Percentiles rank a stretch among this genome's conserved stretches.
Conservation (phyloP, 768 basidiomycete genomes). For the Fistulinella prunicolor region DNA sequence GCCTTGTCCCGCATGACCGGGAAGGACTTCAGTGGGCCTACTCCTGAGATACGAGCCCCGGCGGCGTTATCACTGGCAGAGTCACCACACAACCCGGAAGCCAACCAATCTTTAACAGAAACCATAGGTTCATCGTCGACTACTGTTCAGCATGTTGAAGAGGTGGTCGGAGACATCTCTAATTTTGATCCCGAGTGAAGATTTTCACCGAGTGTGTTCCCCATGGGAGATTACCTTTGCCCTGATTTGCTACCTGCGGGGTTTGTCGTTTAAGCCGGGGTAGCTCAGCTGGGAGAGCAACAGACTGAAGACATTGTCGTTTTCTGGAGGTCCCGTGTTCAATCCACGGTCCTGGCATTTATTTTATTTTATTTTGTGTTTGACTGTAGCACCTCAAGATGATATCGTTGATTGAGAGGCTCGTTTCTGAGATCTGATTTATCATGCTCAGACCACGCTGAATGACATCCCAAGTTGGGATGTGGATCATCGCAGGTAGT, state of each 20-base stretch:
- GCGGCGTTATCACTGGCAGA: slow-evolving; percentile 35
- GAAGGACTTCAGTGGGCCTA: slow-evolving; percentile 80
- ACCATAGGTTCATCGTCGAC: slow-evolving; percentile 34
- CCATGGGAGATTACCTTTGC: too few species aligned
- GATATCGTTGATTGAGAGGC: neutral
- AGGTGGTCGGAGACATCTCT: slow-evolving; percentile 31
- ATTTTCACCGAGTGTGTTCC: too few species aligned
- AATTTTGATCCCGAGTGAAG: slow-evolving; percentile 20
- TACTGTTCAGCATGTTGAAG: slow-evolving; percentile 30
- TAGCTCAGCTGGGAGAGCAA: slow-evolving; percentile 78
- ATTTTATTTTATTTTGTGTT: slow-evolving; percentile 11
- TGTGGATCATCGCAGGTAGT: too few species aligned
- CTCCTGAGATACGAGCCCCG: slow-evolving; percentile 59
- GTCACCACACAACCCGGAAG: slow-evolving; percentile 2
- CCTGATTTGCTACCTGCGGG: too few species aligned
- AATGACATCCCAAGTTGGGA: too few species aligned
- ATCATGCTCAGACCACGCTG: too few species aligned
- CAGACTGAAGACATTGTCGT: slow-evolving; percentile 52
- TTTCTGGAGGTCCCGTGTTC: slow-evolving; percentile 56
- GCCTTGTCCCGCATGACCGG: slow-evolving; percentile 78
- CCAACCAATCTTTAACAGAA: slow-evolving; percentile 1
- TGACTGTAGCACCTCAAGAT: neutral
- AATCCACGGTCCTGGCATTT: slow-evolving; percentile 52
- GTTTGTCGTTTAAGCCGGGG: too few species aligned
- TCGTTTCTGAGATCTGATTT: neutral